Percentiles rank a stretch among this genome's conserved stretches.
These are phyloP conservation scores for Odontarrhena argentea DNA, from an alignment of 345 rosid species.

Conservation along the genomic window DNA sequence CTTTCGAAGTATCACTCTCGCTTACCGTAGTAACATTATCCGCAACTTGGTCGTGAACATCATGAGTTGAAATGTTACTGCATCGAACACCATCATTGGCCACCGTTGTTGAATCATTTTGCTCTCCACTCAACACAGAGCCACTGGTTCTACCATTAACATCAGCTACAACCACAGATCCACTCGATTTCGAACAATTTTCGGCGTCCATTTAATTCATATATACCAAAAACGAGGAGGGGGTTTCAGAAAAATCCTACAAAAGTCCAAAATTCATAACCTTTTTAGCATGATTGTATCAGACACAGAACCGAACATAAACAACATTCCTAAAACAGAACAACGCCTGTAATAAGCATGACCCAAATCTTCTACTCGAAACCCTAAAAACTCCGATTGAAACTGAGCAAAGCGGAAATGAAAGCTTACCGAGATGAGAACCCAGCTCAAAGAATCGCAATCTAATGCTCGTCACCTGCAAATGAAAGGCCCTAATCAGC, in stretches of 20 bases:
- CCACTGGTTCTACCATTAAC: constrained; percentile 39
- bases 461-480: background rate
- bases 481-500: constrained; percentile 11
- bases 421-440: constrained; percentile 27
- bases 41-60: constrained; percentile 21
- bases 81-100: constrained; percentile 37
- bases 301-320: background rate
- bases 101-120: background rate
- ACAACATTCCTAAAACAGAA: constrained; percentile 14
- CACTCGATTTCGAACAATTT: constrained; percentile 31
- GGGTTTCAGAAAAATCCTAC: constrained; percentile 24
- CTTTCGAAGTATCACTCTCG: constrained; percentile 40
- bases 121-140: constrained; percentile 35
- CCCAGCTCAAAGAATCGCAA: background rate
- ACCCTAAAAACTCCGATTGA: constrained; percentile 1
- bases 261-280: constrained; percentile 11
- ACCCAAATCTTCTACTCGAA: constrained; percentile 7
- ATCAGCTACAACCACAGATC: constrained; percentile 34
- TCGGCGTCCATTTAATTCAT: constrained; percentile 46
- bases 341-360: background rate
- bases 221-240: background rate
- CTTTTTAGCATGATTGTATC: constrained; percentile 5
- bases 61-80: constrained; percentile 26
- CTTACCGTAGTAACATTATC: constrained; percentile 44
- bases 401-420: constrained; percentile 12